Evolutionary conservation across 306 rosid genomes (phyloP), one percentile per base, ranked within the genome.

Genomic region (Cucurbita maxima): DNA sequence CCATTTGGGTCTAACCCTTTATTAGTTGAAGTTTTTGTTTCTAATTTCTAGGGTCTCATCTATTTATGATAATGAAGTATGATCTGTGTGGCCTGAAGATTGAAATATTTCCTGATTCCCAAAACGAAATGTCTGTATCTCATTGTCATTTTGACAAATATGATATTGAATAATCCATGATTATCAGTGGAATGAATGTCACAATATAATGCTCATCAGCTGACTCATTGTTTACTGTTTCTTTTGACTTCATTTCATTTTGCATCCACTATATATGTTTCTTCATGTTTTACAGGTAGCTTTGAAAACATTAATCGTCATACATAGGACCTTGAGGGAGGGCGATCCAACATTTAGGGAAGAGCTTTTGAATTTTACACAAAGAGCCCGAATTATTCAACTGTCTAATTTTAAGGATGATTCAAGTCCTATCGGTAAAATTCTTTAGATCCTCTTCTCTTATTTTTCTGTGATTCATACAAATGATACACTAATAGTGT

Each of bases 351-450:
- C 97, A 71, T 89, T 91, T 71, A 88, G 97, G 76, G 99, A 95
- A 80, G 99, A 95, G 84, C 86, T 95, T 78, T 72, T 91, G 79
- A 95, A 88, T 84, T 95, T 86, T 77, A 86, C 99, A 48, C 96
- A 84, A 78, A 91, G 90, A 84, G 92, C 82, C 37, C 84, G 84
- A 15, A 91, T 95, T 83, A 97, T 95, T 61, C 99, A 95, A 81
- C 88, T 95, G 75, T 89, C 97, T 58, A 91, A 95, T 85, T 95
- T 95, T 76, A 95, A 95, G 84, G 99, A 95, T 58, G 99, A 95
- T 72, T 91, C 99, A 76, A 89, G 99, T 76, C 99, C 99, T 48
- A 89, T 95, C 47, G 99, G 99, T 91, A 79, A 59, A 79, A 8
- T 75, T 76, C 79, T 76, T 72, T 10, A 13, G 41, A 10, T 58